Conservation (phyloP, 257 asterid genomes). For the Solanum chmielewskii region DNA sequence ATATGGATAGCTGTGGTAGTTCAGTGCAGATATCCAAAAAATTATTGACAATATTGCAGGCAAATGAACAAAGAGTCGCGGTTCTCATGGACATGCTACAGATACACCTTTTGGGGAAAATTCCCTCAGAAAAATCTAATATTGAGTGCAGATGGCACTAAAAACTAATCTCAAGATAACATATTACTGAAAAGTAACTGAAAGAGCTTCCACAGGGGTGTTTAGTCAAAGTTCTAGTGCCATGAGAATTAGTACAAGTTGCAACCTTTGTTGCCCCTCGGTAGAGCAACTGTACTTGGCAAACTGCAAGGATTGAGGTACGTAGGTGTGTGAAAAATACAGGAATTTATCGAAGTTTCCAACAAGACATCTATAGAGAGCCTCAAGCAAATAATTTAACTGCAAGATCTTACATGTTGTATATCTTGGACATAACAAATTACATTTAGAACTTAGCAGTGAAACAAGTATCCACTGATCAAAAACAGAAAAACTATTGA, state of each 20-base stretch:
- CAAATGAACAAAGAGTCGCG: not conserved
- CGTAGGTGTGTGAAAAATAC: not conserved
- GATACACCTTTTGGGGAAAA: not conserved
- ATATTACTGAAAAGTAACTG: not conserved
- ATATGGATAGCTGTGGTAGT: not conserved
- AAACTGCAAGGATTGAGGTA: not conserved
- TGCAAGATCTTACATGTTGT: not conserved
- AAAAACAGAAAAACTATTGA: not conserved
- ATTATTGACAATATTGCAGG: not conserved
- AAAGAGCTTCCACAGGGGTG: not conserved
- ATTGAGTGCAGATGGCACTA: not conserved
- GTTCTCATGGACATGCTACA: not conserved
- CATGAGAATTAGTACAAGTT: not conserved
- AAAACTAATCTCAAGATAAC: not conserved
- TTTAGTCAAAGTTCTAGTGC: not conserved
- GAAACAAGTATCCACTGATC: not conserved
- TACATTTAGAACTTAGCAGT: not conserved
- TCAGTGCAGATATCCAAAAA: not conserved
- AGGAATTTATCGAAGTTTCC: not conserved
- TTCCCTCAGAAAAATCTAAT: not conserved
- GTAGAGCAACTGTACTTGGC: not conserved
- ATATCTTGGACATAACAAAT: not conserved
- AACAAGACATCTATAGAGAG: not conserved
- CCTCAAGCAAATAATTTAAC: not conserved
- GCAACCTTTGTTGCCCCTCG: not conserved